Evolutionary conservation across 116 monocot genomes (phyloP), one percentile per base, ranked within the genome.

Genomic region (Posidonia oceanica): DNA sequence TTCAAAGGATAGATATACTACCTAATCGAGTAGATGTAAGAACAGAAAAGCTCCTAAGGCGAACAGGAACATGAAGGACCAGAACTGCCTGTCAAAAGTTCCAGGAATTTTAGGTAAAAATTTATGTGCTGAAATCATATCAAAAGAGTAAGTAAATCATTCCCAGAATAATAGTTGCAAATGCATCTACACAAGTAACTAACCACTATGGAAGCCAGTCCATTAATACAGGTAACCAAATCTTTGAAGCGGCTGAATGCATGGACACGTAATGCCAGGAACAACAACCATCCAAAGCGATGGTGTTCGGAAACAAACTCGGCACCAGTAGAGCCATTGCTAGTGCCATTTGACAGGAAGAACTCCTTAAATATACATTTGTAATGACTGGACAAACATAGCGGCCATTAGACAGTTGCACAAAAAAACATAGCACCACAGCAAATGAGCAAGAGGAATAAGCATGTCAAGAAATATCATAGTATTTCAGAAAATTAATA

Each of bases 281-380:
- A 98, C 21, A 98, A 64, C 72, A 93, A 82, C 97, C 97, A 98
- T 64, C 97, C 97, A 86, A 98, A 98, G 54, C 67, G 80, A 75
- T 87, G 85, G 59, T 81, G 87, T 37, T 93, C 89, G 55, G 87
- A 87, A 65, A 85, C 39, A 63, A 77, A 81, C 59, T 68, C 57
- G 3, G 54, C 36, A 82, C 22, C 60, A 74, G 59, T 57, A 76
- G 71, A 55, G 20, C 74, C 61, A 63, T 21, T 79, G 54, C 59
- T 79, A 48, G 52, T 4, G 54, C 75, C 76, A 54, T 22, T 81
- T 23, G 63, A 59, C 72, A 80, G 73, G 72, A 98, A 98, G 17
- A 93, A 81, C 59, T 93, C 83, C 68, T 59, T 57, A 79, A 75
- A 89, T 55, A 80, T 85, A 75, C 80, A 83, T 22, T 73, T 81